These are phyloP conservation scores for Ambrosia hybrid DNA, from an alignment of 140 eudicot species.

Conservation along the genomic window DNA sequence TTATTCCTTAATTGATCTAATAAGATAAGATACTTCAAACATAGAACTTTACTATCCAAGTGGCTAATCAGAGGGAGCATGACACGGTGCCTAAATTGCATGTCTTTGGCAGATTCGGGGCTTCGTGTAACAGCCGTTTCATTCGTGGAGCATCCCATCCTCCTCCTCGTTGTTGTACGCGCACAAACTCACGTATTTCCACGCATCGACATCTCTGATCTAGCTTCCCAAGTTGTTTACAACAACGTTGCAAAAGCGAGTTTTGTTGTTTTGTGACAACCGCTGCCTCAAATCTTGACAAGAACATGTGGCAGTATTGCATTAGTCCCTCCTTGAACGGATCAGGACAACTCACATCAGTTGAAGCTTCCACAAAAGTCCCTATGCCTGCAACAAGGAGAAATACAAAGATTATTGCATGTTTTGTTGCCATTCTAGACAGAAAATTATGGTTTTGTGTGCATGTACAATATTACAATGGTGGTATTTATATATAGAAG, in stretches of 20 bases:
- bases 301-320: constrained; percentile 32
- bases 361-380: constrained; percentile 13
- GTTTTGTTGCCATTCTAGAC: constrained; percentile 21
- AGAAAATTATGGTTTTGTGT: neutral
- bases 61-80: neutral
- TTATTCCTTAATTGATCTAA: neutral
- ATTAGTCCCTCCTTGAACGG: constrained; percentile 15
- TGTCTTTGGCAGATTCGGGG: constrained; percentile 25
- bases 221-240: constrained; percentile 31
- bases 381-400: constrained; percentile 12
- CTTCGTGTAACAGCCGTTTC: constrained; percentile 26
- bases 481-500: constrained; percentile 1
- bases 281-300: constrained; percentile 18
- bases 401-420: constrained; percentile 7
- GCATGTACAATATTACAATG: neutral
- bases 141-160: constrained; percentile 32
- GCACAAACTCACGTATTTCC: constrained; percentile 30
- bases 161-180: constrained; percentile 22
- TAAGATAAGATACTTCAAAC: neutral
- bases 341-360: constrained; percentile 12
- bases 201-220: constrained; percentile 20
- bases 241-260: constrained; percentile 29
- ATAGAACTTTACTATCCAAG: neutral
- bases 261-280: constrained; percentile 1
- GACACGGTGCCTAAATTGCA: constrained; percentile 2